These are phyloP conservation scores for Aspergillus sclerotialis DNA, from an alignment of 2,329 filamentous ascomycete genomes.

Conservation along the genomic window DNA sequence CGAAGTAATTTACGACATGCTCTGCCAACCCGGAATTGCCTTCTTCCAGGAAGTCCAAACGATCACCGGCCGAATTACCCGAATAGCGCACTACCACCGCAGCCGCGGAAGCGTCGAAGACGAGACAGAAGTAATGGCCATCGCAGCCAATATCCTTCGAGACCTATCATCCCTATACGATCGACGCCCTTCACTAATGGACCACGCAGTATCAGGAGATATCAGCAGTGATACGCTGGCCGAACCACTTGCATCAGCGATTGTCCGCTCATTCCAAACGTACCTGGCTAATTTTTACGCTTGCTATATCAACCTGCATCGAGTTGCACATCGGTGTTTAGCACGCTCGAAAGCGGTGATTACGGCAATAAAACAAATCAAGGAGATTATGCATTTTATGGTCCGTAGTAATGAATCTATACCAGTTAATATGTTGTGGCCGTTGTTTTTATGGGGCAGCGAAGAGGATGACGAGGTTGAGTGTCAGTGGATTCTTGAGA, in stretches of 20 bases:
- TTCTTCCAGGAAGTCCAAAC: constrained; percentile 55
- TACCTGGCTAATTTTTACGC: constrained; percentile 53
- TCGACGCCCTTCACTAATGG: constrained; percentile 48
- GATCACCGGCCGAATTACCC: constrained; percentile 51
- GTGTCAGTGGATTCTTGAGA: constrained; percentile 45
- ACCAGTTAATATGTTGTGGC: constrained; percentile 53
- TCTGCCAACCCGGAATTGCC: constrained; percentile 50
- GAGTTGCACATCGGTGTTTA: constrained; percentile 50
- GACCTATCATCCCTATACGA: constrained; percentile 48
- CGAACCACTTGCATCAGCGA: constrained; percentile 42
- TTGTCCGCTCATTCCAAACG: constrained; percentile 49
- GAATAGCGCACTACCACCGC: constrained; percentile 52
- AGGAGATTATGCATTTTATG: constrained; percentile 42
- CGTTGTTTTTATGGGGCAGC: constrained; percentile 49
- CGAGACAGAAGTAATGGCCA: constrained; percentile 52
- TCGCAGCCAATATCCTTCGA: constrained; percentile 44
- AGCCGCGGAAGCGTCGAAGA: constrained; percentile 51
- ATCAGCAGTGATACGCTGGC: constrained; percentile 45
- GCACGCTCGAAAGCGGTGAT: constrained; percentile 46
- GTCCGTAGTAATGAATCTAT: constrained; percentile 40
- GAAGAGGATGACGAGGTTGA: constrained; percentile 47
- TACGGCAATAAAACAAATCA: constrained; percentile 45
- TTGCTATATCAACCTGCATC: constrained; percentile 50
- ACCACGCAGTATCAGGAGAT: constrained; percentile 48
- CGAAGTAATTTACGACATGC: constrained; percentile 47